Evolutionary conservation across 2,329 filamentous ascomycete species (phyloP), one percentile per base, ranked within the genome.

Genomic region (Cordyceps sp.): DNA sequence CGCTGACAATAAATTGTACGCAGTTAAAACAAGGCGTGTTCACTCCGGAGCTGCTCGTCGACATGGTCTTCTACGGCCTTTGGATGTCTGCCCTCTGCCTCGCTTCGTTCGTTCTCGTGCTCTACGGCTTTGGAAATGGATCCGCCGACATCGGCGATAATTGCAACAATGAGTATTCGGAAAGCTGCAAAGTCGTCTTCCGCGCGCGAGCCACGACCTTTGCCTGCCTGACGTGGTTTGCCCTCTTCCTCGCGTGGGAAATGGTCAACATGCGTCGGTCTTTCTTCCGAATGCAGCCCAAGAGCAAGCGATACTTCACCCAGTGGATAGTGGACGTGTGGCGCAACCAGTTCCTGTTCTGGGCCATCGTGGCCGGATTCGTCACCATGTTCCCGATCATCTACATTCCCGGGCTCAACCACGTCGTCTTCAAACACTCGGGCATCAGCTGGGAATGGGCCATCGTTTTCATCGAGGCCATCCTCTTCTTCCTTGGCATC

Each of bases 171-270:
- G 40, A 44, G 0, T 73, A 72, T 45, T 59, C 52, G 10, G 43
- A 54, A 0, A 49, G 49, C 6, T 80, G 75, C 46, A 61, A 68
- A 26, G 61, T 64, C 0, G 70, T 78, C 5, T 80, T 75, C 61
- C 70, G 73, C 13, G 78, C 77, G 1, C 73, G 78, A 6, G 74
- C 75, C 0, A 80, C 78, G 1, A 77, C 72, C 6, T 83, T 83
- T 47, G 74, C 74, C 14, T 77, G 69, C 39, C 57, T 83, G 34
- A 82, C 78, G 2, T 83, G 77, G 77, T 77, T 74, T 36, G 74
- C 76, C 0, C 64, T 82, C 17, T 79, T 83, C 57, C 63, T 81
- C 9, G 78, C 78, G 0, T 83, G 78, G 78, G 76, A 83, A 45
- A 77, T 81, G 66, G 61, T 81, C 37, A 64, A 78, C 39, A 65